Percentiles rank a stretch among this genome's conserved stretches.
Conservation (phyloP, 805 yeast genomes). For the Cyberlindnera euphorbiae region DNA sequence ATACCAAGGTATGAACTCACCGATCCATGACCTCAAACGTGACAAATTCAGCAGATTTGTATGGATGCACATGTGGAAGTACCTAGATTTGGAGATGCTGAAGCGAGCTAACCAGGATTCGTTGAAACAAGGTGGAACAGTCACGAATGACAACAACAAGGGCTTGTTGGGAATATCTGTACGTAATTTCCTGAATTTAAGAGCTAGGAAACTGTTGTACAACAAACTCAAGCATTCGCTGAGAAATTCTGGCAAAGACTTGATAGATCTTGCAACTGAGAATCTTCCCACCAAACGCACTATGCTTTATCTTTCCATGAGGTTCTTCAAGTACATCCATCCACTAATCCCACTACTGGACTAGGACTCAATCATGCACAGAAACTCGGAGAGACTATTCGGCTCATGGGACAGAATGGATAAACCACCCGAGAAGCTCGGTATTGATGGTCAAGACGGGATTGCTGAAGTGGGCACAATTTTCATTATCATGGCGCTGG, state of each 20-base stretch:
- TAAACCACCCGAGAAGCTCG: conserved; percentile 1
- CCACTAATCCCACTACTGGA: conserved; percentile 24
- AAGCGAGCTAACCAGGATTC: neutral
- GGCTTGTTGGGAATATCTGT: neutral
- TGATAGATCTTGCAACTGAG: conserved; percentile 10
- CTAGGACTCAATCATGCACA: conserved; percentile 14
- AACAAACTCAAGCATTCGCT: conserved; percentile 2
- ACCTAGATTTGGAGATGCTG: conserved; percentile 6
- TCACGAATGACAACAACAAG: neutral
- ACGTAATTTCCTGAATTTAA: conserved; percentile 7
- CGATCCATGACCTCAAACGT: conserved; percentile 41
- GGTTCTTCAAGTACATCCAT: conserved; percentile 23
- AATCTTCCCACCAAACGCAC: conserved; percentile 16
- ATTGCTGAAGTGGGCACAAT: conserved; percentile 17
- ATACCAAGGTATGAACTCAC: conserved; percentile 48
- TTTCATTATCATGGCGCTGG: conserved; percentile 18
- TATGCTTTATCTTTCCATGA: conserved; percentile 10
- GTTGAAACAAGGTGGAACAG: neutral
- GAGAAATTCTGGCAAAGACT: neutral
- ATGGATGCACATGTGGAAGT: conserved; percentile 27
- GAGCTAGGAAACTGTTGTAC: conserved; percentile 10
- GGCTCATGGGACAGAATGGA: conserved; percentile 6
- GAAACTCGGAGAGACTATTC: conserved; percentile 11
- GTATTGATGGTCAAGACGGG: conserved; percentile 11
- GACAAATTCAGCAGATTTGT: conserved; percentile 36